Evolutionary conservation across 1,139 yeast genomes (phyloP).

Genomic region (Lodderomyces jiufengensis): DNA sequence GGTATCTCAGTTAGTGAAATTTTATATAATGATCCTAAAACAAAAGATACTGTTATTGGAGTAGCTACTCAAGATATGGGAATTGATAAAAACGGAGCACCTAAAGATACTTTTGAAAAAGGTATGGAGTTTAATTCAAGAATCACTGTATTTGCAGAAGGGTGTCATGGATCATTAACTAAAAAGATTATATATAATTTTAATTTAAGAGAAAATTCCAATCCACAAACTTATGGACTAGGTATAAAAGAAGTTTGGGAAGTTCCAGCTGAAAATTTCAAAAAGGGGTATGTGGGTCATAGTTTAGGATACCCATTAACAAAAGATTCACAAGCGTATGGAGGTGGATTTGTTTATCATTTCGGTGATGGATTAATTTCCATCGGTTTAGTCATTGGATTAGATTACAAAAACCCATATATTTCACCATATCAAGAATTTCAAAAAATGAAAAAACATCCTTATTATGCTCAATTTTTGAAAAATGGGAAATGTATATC

Average conservation of each 20-base stretch:
- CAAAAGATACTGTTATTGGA: slow-evolving; percentile 57
- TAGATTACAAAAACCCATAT: slow-evolving; percentile 92
- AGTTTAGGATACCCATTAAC: slow-evolving; percentile 86
- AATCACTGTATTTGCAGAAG: slow-evolving; percentile 87
- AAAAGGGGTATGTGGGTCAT: slow-evolving; percentile 80
- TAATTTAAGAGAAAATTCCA: slow-evolving; percentile 59
- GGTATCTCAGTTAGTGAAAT: slow-evolving; percentile 87
- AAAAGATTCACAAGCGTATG: slow-evolving; percentile 56
- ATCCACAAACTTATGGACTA: slow-evolving; percentile 88
- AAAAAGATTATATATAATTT: slow-evolving; percentile 71
- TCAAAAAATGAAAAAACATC: slow-evolving; percentile 90
- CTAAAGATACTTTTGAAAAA: slow-evolving; percentile 79
- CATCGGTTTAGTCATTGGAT: slow-evolving; percentile 86
- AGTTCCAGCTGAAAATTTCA: slow-evolving; percentile 79
- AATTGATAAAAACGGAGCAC: slow-evolving; percentile 65
- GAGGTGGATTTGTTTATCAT: slow-evolving; percentile 97
- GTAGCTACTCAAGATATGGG: slow-evolving; percentile 96
- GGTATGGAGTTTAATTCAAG: slow-evolving; percentile 97
- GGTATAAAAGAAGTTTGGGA: slow-evolving; percentile 98
- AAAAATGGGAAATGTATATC: slow-evolving; percentile 90
- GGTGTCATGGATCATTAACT: slow-evolving; percentile 92
- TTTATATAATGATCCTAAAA: slow-evolving; percentile 54
- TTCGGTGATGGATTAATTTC: slow-evolving; percentile 90
- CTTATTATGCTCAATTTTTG: slow-evolving; percentile 70
- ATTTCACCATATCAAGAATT: slow-evolving; percentile 93